Evolutionary conservation across 2,329 filamentous ascomycete genomes (phyloP).

Genomic region (Fusarium marasasianum): DNA sequence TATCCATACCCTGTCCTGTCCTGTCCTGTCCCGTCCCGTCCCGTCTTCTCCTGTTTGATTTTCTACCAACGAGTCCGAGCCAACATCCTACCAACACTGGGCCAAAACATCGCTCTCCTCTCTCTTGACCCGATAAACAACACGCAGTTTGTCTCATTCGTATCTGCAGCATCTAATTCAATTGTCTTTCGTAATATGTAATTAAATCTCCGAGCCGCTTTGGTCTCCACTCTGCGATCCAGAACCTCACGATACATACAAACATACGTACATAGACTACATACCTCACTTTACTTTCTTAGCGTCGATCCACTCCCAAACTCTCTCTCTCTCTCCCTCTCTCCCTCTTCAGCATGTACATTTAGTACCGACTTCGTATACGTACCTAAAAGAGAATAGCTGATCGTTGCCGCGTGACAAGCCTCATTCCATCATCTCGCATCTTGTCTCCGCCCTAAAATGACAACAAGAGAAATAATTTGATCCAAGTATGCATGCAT

Average conservation of each 20-base stretch:
- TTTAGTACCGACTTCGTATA: neutral
- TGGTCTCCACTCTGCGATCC: constrained; percentile 13
- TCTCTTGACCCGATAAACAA: neutral
- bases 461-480: neutral
- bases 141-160: neutral
- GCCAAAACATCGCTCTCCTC: neutral
- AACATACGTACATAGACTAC: neutral
- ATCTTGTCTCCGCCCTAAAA: neutral
- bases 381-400: neutral
- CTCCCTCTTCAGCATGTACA: too few relatives aligned
- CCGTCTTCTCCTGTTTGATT: constrained; percentile 8
- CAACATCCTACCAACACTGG: neutral
- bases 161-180: neutral
- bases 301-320: constrained; percentile 26
- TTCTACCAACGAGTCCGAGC: constrained; percentile 3
- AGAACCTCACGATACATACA: constrained; percentile 2
- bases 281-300: neutral
- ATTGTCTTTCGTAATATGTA: neutral
- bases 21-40: too few relatives aligned
- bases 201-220: constrained; percentile 25
- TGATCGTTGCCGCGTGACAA: constrained; percentile 11
- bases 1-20: neutral
- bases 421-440: constrained; percentile 1
- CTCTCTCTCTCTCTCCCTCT: neutral
- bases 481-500: neutral